These are phyloP conservation scores for Drechslerella coelobrocha DNA, from an alignment of 2,329 filamentous ascomycete genomes.

Conservation along the genomic window DNA sequence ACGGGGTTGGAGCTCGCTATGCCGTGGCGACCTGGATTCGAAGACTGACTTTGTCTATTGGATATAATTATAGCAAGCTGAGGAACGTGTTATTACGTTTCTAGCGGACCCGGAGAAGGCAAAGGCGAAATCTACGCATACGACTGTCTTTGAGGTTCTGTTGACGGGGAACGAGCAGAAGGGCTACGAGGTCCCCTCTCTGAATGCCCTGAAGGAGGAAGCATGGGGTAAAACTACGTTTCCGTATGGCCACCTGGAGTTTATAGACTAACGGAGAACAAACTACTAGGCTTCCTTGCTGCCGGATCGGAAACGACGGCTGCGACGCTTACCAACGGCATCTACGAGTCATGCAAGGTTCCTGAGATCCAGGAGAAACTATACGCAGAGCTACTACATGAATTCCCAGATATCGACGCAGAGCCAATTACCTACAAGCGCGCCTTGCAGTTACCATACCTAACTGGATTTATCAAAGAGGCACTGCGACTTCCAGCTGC, in stretches of 20 bases:
- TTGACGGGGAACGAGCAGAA: constrained; percentile 54
- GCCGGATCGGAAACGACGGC: constrained; percentile 61
- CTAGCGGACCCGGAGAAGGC: constrained; percentile 52
- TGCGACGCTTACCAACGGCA: constrained; percentile 59
- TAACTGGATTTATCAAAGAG: constrained; percentile 59
- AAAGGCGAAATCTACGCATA: constrained; percentile 55
- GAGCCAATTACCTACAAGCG: constrained; percentile 56
- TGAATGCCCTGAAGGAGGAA: constrained; percentile 51
- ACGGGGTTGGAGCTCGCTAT: background rate
- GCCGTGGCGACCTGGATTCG: background rate
- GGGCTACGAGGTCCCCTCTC: constrained; percentile 42
- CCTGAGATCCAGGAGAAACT: constrained; percentile 57
- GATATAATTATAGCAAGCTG: constrained; percentile 29
- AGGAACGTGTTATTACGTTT: constrained; percentile 27
- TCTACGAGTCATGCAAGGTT: constrained; percentile 59
- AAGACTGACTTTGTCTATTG: background rate
- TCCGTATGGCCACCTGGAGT: no score
- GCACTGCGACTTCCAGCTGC: constrained; percentile 58
- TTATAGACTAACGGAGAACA: background rate
- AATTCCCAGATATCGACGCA: constrained; percentile 57
- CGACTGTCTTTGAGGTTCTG: constrained; percentile 58
- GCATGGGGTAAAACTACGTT: constrained; percentile 52
- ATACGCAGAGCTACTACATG: constrained; percentile 57
- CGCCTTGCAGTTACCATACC: constrained; percentile 58
- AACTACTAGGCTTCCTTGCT: constrained; percentile 61